phyloP scores from a whole-genome alignment of 257 asterid species.

The Handroanthus guayacan region DNA sequence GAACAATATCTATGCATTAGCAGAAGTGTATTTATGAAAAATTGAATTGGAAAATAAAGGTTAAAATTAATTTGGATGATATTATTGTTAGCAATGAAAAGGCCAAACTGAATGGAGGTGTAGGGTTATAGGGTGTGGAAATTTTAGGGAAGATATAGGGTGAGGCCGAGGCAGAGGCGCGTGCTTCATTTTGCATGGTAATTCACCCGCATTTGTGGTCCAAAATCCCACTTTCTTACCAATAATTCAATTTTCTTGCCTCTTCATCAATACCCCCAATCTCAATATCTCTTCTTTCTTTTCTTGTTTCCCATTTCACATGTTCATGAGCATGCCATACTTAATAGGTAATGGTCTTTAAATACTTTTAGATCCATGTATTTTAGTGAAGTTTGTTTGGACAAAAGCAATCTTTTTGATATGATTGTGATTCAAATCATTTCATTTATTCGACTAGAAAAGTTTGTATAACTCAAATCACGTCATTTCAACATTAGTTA shows the following conservation, averaged over 20 bases:
- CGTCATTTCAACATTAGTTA: too few species aligned
- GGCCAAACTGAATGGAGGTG: slow-evolving; percentile 26
- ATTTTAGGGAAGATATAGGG: slow-evolving; percentile 36
- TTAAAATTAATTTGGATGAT: neutral
- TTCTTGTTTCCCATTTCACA: neutral
- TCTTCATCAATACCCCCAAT: neutral
- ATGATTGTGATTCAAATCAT: too few species aligned
- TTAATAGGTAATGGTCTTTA: too few species aligned
- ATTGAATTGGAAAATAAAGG: neutral
- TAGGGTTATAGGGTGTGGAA: slow-evolving; percentile 43
- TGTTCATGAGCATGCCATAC: neutral
- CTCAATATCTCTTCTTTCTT: neutral
- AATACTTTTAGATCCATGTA: too few species aligned
- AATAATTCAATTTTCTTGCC: neutral
- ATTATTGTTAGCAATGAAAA: slow-evolving; percentile 28
- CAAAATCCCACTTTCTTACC: slow-evolving; percentile 25
- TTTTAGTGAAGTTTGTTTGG: too few species aligned
- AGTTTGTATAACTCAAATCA: too few species aligned
- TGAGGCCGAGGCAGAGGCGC: slow-evolving; percentile 29
- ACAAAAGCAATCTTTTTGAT: too few species aligned
- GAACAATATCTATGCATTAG: neutral
- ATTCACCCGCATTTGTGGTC: slow-evolving; percentile 13
- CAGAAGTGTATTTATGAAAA: neutral
- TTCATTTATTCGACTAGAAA: too few species aligned
- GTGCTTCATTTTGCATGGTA: slow-evolving; percentile 25